Evolutionary conservation across 2,329 filamentous ascomycete genomes (phyloP), one percentile per base, ranked within the genome.

Genomic region (Botrytis pseudocinerea): DNA sequence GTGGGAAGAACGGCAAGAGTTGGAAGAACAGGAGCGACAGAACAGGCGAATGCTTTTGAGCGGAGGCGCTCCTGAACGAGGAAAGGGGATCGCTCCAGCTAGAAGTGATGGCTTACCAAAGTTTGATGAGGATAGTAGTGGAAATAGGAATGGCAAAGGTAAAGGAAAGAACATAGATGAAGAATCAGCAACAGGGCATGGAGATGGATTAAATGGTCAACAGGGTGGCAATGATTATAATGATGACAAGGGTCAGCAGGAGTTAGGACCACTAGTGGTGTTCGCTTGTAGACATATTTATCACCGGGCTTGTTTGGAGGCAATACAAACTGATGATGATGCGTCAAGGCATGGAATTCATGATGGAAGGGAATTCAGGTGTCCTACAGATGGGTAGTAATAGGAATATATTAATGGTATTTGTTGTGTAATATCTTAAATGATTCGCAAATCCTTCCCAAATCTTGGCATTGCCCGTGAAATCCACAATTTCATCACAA

Each of bases 251-350:
- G 82, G 81, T 81, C 85, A 87, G 74, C 87, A 86, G 65, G 83
- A 87, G n/a, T 85, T 91, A 28, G 91, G 90, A 14, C 86, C 89
- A 61, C 80, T 93, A 70, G 89, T 93, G 16, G 87, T 93, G 66
- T 83, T 93, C 78, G 91, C 90, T 35, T 93, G 91, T 80, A 85
- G 91, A 72, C 91, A 93, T 81, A 88, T 92, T 28, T 92, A 91
- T 78, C 91, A 93, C 82, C 86, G 90, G 80, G 85, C 83, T 40
- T 94, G 91, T 79, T 83, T 93, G 57, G 92, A 95, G 79, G 86
- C 88, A 74, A 81, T 91, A 76, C 88, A 89, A 77, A 88, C 89
- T 77, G 86, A 85, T 48, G 84, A 87, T 74, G 84, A 85, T 81
- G 70, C 62, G 83, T 89, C 87, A 8, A 59, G 28, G 22, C 38